Conservation (phyloP, 169 alveolate species). For the Theileria annulata region DNA sequence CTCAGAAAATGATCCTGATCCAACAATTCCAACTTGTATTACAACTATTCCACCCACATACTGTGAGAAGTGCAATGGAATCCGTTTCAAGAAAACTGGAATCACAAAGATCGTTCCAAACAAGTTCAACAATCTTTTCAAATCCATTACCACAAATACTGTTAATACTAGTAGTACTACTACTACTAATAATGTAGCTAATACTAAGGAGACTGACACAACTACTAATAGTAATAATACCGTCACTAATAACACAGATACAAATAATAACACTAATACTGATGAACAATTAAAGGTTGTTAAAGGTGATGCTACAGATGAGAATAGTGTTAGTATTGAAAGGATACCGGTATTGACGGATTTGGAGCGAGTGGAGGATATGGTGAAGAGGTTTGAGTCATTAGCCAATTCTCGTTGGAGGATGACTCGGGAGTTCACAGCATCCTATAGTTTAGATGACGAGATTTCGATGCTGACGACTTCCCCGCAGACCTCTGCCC, state of each 20-base stretch:
- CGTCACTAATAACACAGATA: not conserved
- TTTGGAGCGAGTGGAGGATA: conserved; percentile 52
- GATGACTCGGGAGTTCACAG: conserved; percentile 50
- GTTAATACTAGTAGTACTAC: no score
- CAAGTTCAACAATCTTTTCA: not conserved
- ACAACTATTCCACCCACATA: conserved; percentile 23
- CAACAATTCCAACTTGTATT: conserved; percentile 18
- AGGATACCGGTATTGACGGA: conserved; percentile 24
- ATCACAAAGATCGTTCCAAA: conserved; percentile 27
- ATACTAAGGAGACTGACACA: no score
- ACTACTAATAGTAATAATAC: not conserved
- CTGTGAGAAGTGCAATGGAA: conserved; percentile 45
- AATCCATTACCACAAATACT: not conserved
- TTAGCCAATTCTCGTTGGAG: conserved; percentile 55
- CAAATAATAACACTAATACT: not conserved
- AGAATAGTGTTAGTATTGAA: not conserved
- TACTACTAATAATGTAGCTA: no score
- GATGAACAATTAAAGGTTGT: not conserved
- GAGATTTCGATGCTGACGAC: conserved; percentile 25
- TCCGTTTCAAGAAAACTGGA: conserved; percentile 26
- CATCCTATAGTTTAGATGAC: conserved; percentile 47
- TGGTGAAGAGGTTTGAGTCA: conserved; percentile 32
- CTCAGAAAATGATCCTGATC: conserved; percentile 15
- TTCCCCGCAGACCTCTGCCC: conserved; percentile 8
- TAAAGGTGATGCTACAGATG: not conserved